Base-by-base conservation (phyloP, 768 basidiomycete genomes). In the Russula earlei region DNA sequence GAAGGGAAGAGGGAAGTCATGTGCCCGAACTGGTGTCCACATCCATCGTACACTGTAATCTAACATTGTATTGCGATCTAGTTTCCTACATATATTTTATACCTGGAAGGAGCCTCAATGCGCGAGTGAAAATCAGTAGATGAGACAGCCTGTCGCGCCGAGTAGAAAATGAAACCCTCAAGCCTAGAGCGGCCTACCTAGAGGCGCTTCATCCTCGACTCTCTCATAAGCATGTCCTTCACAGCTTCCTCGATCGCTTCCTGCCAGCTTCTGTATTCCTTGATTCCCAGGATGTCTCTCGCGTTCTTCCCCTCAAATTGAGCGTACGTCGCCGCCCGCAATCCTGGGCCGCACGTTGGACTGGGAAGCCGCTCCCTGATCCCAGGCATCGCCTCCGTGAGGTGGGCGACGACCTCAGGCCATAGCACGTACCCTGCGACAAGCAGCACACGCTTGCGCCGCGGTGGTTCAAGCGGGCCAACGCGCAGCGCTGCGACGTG, bases 161-260 rank as follows among this genome's bases (percentile, higher is more conserved):
- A n/a, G n/a, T n/a, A n/a, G n/a, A n/a, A n/a, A n/a, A n/a, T n/a
- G n/a, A n/a, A n/a, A n/a, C n/a, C n/a, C n/a, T n/a, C n/a, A n/a
- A n/a, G n/a, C n/a, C n/a, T n/a, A n/a, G n/a, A n/a, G n/a, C n/a
- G n/a, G n/a, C n/a, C n/a, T 33, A 22, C 19, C 14, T 20, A 37
- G 43, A 34, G 22, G 31, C 19, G 19, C 14, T n/a, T 24, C 38
- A 22, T 42, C 1, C 31, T 46, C 9, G 52, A 54, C 22, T 58
- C 57, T 24, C 43, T 20, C 29, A 17, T 43, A 33, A 58, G 27
- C 47, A 54, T 19, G 36, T 42, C 33, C 41, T 19, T 54, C 22
- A 58, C 57, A 20, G 57, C 57, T 31, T 49, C 57, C 41, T 38
- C 52, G 14, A 58, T 44, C 41, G 52, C 57, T 20, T 54, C 57